Percentiles rank a stretch among this genome's conserved stretches.
phyloP scores from a whole-genome alignment of 345 rosid species.

The Linum trigynum region DNA sequence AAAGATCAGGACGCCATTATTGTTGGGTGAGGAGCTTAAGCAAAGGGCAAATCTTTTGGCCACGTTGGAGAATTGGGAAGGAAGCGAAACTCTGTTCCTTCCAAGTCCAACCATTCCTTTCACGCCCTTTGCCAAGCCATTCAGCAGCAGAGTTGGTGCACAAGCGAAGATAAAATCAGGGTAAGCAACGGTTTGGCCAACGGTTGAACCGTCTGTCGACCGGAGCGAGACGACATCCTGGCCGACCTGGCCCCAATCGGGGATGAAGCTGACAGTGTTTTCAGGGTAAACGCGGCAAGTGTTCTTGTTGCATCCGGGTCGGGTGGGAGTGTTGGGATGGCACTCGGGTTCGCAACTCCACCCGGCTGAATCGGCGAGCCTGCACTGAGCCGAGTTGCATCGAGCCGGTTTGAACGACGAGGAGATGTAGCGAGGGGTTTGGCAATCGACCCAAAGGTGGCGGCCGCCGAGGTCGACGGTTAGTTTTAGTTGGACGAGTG shows the following conservation, averaged over 20 bases:
- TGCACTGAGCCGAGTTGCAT: conserved; percentile 19
- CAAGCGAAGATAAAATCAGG: conserved; percentile 2
- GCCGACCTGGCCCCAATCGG: conserved; percentile 6
- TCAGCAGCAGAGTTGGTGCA: neutral
- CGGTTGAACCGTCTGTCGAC: conserved; percentile 1
- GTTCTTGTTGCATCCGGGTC: conserved; percentile 16
- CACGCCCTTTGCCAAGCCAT: conserved; percentile 14
- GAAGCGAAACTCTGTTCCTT: conserved; percentile 10
- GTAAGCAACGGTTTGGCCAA: neutral
- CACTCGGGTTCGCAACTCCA: conserved; percentile 1
- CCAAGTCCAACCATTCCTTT: conserved; percentile 17
- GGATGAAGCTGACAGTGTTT: neutral
- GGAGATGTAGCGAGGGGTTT: neutral
- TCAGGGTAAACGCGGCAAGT: conserved; percentile 2
- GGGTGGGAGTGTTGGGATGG: neutral
- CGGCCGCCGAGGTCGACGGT: conserved; percentile 17
- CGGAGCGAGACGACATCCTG: conserved; percentile 12
- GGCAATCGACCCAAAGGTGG: conserved; percentile 17
- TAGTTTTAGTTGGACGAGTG: conserved; percentile 10
- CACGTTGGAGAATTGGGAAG: conserved; percentile 13
- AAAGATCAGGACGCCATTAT: conserved; percentile 6
- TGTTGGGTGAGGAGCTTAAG: neutral
- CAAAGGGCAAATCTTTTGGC: conserved; percentile 11
- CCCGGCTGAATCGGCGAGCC: conserved; percentile 3
- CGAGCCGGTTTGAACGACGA: conserved; percentile 11